Base-by-base conservation (phyloP, 192 early-diverging fungal genomes). In the Thamnidium elegans region DNA sequence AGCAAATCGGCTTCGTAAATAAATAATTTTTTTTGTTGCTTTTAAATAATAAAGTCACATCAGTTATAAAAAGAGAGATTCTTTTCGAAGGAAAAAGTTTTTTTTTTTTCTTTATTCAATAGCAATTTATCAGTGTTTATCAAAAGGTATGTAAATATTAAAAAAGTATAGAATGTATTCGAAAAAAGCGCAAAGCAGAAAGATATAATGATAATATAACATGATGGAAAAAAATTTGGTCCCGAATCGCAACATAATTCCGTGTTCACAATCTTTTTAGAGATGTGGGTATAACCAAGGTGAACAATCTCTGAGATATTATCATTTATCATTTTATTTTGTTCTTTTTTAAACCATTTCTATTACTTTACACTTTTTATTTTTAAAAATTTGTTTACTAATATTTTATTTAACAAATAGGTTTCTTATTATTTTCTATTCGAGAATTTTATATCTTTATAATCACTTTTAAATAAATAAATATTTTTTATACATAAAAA, bases 301-400 rank as follows among this genome's bases (percentile, higher is more conserved):
- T 55, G 54, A 55, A 55, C 54, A 55, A 55, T 55, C 54, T 55
- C 54, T 55, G 54, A 79, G 83, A 39, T 39, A 39, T 39, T 39
- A 39, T 39, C 36, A 39, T 39, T 39, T 39, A 39, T 39, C 36
- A 39, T 39, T 39, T 39, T 39, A 39, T 39, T 39, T 39, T 39
- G 36, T 39, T 39, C 9, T 39, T 39, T 39, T 39, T 10, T 39
- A 39, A 39, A 9, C 1, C 26, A 26, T 39, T 39, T 10, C 36
- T 39, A 39, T 39, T 39, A 39, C 36, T 39, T 39, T 39, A 39
- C 36, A 39, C 2, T 9, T 9, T 39, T 39, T 39, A 9, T 9
- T 39, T n/a, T 39, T 39, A 9, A 39, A 39, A 39, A 39, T 39
- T 39, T 39, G 36, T 39, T 39, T 39, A 39, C 36, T 39, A 39